Conservation (phyloP, 805 yeast species). For the Saccharomycopsis javanensis region DNA sequence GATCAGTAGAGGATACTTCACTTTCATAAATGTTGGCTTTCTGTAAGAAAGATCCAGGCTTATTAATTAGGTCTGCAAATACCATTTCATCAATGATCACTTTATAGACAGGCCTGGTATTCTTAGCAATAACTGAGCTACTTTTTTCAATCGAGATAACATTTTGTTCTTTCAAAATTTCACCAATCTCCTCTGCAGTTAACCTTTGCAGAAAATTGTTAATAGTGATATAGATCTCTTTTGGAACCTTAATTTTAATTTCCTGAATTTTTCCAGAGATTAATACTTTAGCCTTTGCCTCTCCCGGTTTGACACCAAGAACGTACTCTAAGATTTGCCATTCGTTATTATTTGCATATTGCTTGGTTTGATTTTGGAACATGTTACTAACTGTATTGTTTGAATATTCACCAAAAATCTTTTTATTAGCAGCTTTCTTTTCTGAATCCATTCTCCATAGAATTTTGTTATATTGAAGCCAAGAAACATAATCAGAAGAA, state of each 20-base stretch:
- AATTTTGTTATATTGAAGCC: slow-evolving; percentile 68
- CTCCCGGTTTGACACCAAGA: slow-evolving; percentile 56
- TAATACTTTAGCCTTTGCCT: slow-evolving; percentile 58
- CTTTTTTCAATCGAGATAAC: slow-evolving; percentile 43
- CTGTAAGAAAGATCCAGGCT: slow-evolving; percentile 54
- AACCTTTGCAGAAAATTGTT: neutral
- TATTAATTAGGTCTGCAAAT: slow-evolving; percentile 43
- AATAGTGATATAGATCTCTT: slow-evolving; percentile 40
- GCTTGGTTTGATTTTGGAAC: slow-evolving; percentile 70
- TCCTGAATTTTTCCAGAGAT: slow-evolving; percentile 67
- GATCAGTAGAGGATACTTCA: slow-evolving; percentile 52
- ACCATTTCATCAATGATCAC: slow-evolving; percentile 54
- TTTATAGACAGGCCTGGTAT: slow-evolving; percentile 33
- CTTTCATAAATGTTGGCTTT: slow-evolving; percentile 64
- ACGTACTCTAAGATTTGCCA: slow-evolving; percentile 84
- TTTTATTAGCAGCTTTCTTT: slow-evolving; percentile 60
- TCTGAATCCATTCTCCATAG: slow-evolving; percentile 79
- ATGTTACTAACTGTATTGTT: slow-evolving; percentile 50
- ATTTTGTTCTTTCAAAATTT: slow-evolving; percentile 1
- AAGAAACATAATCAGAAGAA: slow-evolving; percentile 54
- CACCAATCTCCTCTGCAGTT: neutral
- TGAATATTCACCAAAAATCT: slow-evolving; percentile 63
- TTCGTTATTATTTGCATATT: slow-evolving; percentile 51
- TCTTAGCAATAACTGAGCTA: slow-evolving; percentile 60
- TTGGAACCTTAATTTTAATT: slow-evolving; percentile 64